Evolutionary conservation across 2,329 filamentous ascomycete genomes (phyloP), one percentile per base, ranked within the genome.

Genomic region (Coleophoma eucalyptorum): DNA sequence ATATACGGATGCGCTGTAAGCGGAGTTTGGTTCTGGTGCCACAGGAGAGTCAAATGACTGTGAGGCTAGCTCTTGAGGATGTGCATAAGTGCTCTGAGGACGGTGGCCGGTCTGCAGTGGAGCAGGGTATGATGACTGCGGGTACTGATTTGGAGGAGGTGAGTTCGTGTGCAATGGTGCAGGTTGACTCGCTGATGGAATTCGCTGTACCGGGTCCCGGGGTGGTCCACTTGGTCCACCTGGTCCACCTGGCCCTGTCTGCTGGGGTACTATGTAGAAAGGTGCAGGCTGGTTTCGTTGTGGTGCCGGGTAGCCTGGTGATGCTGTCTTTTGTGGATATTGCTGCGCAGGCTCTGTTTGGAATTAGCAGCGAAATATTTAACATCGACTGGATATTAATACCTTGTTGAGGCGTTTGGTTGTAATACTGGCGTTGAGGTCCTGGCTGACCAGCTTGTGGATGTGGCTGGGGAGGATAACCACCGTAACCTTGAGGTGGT

Each of bases 21-120:
- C 42, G n/a, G 65, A 42, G 70, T 70, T 55, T 64, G 69, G 31
- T 75, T 76, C 57, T 41, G 56, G 55, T 40, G 79, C 75, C 37
- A 88, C 77, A 40, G 87, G 88, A 3, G 87, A 88, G 67, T 91
- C 87, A 62, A 91, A 92, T 10, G 81, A 82, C 1, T 87, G 88
- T 0, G 88, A 90, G 21, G 87, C 86, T 43, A 93, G 74, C 69
- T 93, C 89, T 68, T 92, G 89, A 1, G 88, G 83, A 56, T 83
- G 81, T 26, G 84, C 83, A 59, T 87, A 87, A 11, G 81, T 87
- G 66, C 83, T 86, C 62, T 84, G 80, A 3, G 83, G 84, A 15
- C 79, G 81, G 50, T 80, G 81, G 50, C 67, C 69, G 16, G 65
- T 69, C 56, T 67, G 66, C 54, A 63, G 69, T 52, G 68, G 71